Evolutionary conservation across 306 rosid genomes (phyloP).

Genomic region (Fagus crenata): DNA sequence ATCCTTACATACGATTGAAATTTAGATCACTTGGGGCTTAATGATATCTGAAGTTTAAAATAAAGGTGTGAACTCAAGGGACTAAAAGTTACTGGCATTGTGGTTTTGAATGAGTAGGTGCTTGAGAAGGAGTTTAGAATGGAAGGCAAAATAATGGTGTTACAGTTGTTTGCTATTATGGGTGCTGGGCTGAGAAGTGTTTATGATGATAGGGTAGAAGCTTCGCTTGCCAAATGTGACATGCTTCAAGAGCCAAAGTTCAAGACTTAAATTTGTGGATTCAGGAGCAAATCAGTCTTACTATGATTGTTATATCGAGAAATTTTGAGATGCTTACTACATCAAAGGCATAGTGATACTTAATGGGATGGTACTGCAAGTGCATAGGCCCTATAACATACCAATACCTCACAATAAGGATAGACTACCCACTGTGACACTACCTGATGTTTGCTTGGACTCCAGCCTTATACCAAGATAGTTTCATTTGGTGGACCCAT

Average conservation of each 20-base stretch:
- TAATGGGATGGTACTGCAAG: background rate
- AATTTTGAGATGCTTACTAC: background rate
- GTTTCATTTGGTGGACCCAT: background rate
- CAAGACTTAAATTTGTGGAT: background rate
- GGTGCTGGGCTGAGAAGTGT: background rate
- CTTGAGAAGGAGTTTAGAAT: background rate
- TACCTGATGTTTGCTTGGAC: background rate
- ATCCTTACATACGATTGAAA: background rate
- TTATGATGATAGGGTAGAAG: background rate
- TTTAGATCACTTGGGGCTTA: background rate
- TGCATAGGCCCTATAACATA: background rate
- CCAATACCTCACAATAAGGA: background rate
- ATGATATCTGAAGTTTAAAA: background rate
- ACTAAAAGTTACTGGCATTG: background rate
- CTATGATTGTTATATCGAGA: background rate
- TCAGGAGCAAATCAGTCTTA: background rate
- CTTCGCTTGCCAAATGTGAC: background rate
- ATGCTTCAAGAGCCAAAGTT: background rate
- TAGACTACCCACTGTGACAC: background rate
- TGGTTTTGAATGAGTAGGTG: background rate
- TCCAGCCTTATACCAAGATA: background rate
- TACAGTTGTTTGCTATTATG: no score
- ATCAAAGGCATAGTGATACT: background rate
- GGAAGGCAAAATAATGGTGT: background rate
- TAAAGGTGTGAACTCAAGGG: background rate